Evolutionary conservation across 2,329 filamentous ascomycete genomes (phyloP).

Genomic region (Fusarium chuoi): DNA sequence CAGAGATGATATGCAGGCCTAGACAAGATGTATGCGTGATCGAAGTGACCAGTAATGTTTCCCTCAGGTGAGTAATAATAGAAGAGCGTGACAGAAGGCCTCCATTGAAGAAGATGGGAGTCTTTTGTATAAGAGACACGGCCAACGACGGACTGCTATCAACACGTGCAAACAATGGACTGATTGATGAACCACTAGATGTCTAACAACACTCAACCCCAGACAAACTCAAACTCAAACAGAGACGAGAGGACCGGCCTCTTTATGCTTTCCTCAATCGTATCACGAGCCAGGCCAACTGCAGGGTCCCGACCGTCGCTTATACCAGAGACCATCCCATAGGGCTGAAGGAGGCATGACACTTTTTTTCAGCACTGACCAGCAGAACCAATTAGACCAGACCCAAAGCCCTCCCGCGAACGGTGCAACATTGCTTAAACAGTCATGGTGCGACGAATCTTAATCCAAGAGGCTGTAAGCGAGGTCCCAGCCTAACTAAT

Average conservation of each 20-base stretch:
- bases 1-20: neutral
- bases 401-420: neutral
- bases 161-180: neutral
- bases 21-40: neutral
- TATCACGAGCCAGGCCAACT: conserved; percentile 8
- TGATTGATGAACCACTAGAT: neutral
- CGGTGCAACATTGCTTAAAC: conserved; percentile 2
- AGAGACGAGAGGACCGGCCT: neutral
- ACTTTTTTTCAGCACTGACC: neutral
- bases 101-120: neutral
- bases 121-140: neutral
- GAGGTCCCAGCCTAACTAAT: neutral
- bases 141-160: neutral
- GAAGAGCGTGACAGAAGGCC: neutral
- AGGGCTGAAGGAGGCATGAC: conserved; percentile 18
- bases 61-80: neutral
- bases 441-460: conserved; percentile 1
- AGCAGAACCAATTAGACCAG: neutral
- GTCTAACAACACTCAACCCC: neutral
- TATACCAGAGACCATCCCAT: neutral
- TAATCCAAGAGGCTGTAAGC: neutral
- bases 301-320: neutral
- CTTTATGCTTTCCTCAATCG: conserved; percentile 25
- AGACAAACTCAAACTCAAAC: neutral
- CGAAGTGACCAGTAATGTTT: neutral